Evolutionary conservation across 192 early-diverging fungal genomes (phyloP), one percentile per base, ranked within the genome.

Genomic region (Coemansia sp.): DNA sequence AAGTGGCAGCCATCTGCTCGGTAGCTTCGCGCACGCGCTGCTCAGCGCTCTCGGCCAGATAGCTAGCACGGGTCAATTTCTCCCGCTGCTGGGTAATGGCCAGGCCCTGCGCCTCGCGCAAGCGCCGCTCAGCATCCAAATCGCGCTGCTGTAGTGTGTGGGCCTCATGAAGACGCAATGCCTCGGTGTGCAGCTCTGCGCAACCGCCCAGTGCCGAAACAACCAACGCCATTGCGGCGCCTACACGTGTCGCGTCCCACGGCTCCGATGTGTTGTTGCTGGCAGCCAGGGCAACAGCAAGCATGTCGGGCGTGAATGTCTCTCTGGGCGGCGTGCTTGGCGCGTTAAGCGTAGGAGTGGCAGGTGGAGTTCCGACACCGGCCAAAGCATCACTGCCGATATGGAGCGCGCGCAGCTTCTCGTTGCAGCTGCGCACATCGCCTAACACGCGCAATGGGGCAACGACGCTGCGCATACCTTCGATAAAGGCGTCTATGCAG

Each of bases 51-150:
- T 75, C 64, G 16, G 56, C 64, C 31, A 74, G 47, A 57, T 61
- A 64, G 22, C 21, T 65, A 16, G 73, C 73, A 5, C 55, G 53
- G 26, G 60, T n/a, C 21, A 80, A 58, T 57, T 61, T 73, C 26
- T 80, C 77, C 55, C 77, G 77, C 65, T 80, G 77, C 64, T 80
- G 71, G 18, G 67, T 49, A 26, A 80, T 80, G n/a, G 71, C 71
- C 53, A 80, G 52, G 1, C 71, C 71, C 62, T 80, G 77, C 0
- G 71, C 77, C 55, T 80, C 77, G 38, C 77, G 77, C 34, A 38
- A 38, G 10, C 34, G 34, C 34, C 34, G 34, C 51, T 80, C 77
- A 16, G 71, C 68, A 41, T 58, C 65, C 61, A 80, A 49, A 25
- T 80, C 77, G 31, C 47, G 62, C 38, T 65, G 64, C 49, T 68